These are phyloP conservation scores for Wickerhamiella occidentalis DNA, from an alignment of 805 yeast species.

Conservation along the genomic window DNA sequence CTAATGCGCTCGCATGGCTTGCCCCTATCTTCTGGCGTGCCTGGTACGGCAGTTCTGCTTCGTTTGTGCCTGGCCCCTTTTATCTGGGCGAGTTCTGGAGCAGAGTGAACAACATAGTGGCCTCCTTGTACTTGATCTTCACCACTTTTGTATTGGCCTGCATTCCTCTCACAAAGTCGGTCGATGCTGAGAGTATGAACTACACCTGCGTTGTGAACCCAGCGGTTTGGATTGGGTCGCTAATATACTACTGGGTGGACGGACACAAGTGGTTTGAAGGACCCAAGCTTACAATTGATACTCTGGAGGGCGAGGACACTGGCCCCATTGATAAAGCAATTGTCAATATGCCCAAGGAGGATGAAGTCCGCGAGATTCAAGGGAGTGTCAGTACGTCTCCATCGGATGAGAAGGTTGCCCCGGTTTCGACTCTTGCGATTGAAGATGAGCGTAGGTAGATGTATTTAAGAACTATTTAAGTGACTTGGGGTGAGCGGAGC, in stretches of 20 bases:
- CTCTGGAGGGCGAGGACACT: neutral
- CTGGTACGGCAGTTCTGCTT: constrained; percentile 36
- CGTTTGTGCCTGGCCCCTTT: constrained; percentile 51
- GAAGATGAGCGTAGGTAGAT: neutral
- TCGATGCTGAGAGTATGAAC: constrained; percentile 41
- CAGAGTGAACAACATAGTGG: constrained; percentile 32
- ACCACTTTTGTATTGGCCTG: constrained; percentile 41
- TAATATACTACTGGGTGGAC: constrained; percentile 38
- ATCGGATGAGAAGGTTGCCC: neutral
- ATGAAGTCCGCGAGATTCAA: neutral
- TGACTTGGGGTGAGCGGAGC: too few relatives aligned
- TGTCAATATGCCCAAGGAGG: constrained; percentile 7
- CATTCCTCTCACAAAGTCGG: constrained; percentile 42
- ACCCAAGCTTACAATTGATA: constrained; percentile 30
- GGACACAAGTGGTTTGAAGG: constrained; percentile 47
- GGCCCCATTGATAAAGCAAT: constrained; percentile 10
- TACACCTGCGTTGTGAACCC: constrained; percentile 54
- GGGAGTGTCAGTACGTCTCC: neutral
- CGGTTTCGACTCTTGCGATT: neutral
- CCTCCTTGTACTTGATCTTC: constrained; percentile 24
- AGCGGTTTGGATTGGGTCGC: constrained; percentile 45
- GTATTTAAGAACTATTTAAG: neutral
- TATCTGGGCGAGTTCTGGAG: constrained; percentile 42
- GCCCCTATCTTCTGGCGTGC: constrained; percentile 47
- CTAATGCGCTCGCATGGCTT: constrained; percentile 52